A percentile compares a stretch with the other conserved stretches of the same genome.
These are phyloP conservation scores for Flaveria sonorensis DNA, from an alignment of 129 eudicot species.

Conservation along the genomic window DNA sequence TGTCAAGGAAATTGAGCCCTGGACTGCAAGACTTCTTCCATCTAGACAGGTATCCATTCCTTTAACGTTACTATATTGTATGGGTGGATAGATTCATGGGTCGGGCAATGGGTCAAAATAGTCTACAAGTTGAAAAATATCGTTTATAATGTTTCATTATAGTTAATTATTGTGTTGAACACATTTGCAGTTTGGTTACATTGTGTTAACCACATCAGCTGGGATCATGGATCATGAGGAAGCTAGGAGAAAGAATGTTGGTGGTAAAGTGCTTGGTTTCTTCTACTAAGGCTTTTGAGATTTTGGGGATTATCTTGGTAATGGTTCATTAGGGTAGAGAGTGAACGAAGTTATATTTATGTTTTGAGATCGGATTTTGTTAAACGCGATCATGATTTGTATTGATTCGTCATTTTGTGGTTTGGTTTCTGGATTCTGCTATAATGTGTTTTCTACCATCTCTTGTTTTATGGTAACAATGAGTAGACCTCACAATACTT, in stretches of 20 bases:
- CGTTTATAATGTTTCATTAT: neutral
- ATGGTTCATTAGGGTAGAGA: constrained; percentile 29
- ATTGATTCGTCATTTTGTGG: constrained; percentile 7
- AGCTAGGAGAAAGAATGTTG: constrained; percentile 67
- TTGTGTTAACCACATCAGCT: constrained; percentile 70
- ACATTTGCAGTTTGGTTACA: constrained; percentile 60
- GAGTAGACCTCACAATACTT: too few species aligned
- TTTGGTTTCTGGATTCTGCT: neutral
- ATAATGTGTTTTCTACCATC: neutral
- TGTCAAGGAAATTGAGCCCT: constrained; percentile 66
- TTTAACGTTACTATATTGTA: neutral
- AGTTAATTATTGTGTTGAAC: neutral
- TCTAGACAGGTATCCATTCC: constrained; percentile 69
- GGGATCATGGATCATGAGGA: constrained; percentile 84
- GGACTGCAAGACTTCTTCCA: constrained; percentile 81
- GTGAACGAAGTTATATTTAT: constrained; percentile 22
- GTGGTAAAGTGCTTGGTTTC: constrained; percentile 81
- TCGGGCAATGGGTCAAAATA: neutral
- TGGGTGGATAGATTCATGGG: neutral
- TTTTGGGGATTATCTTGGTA: constrained; percentile 6
- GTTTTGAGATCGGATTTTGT: constrained; percentile 31
- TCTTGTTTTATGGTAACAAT: too few species aligned
- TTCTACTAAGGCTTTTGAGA: constrained; percentile 39
- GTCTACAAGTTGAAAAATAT: neutral
- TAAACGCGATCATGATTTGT: constrained; percentile 22